Conservation (phyloP, 768 basidiomycete genomes). For the Amylocystis lapponica region DNA sequence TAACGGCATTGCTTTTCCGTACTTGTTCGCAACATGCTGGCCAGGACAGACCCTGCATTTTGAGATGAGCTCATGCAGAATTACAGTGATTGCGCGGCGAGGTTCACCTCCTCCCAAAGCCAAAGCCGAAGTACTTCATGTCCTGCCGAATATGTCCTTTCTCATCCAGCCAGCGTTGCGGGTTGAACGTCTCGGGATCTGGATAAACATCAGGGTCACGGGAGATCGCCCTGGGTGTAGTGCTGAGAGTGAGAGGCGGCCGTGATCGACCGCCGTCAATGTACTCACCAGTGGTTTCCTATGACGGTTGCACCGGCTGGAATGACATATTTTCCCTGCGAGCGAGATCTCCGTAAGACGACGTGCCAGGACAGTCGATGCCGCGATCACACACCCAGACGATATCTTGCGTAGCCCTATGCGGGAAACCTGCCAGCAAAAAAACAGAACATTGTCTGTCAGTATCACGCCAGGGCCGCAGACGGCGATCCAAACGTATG, state of each 20-base stretch:
- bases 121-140: slow-evolving; percentile 27
- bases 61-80: background rate
- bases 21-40: slow-evolving; percentile 45
- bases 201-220: slow-evolving; percentile 28
- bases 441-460: no score
- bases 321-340: slow-evolving; percentile 35
- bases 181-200: slow-evolving; percentile 27
- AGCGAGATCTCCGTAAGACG: no score
- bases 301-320: slow-evolving; percentile 34
- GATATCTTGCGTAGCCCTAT: slow-evolving; percentile 60
- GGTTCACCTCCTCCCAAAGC: slow-evolving; percentile 30
- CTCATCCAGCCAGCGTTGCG: slow-evolving; percentile 28
- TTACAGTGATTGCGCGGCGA: background rate
- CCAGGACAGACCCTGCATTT: slow-evolving; percentile 59
- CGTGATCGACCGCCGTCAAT: no score
- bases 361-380: no score
- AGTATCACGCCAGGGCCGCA: background rate
- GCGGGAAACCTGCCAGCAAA: slow-evolving; percentile 48
- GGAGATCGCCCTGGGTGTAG: slow-evolving; percentile 21
- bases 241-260: background rate
- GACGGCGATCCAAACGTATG: background rate
- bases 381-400: slow-evolving; percentile 47
- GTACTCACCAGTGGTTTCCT: slow-evolving; percentile 34
- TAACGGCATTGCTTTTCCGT: background rate
- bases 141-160: slow-evolving; percentile 22